Conservation (phyloP, 1,284 basidiomycete species). For the Tilletia setariae region DNA sequence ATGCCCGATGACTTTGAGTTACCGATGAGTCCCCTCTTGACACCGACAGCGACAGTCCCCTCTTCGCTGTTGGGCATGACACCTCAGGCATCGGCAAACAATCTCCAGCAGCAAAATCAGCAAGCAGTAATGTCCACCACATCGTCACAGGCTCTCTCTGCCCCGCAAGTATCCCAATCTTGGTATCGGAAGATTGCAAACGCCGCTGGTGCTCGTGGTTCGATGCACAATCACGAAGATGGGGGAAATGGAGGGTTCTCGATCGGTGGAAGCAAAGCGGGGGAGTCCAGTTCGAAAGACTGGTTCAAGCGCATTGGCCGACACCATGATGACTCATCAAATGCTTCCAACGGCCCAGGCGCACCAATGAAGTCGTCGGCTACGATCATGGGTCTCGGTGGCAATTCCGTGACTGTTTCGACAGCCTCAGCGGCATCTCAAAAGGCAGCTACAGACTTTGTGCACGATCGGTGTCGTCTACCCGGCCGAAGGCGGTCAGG, state of each 20-base stretch:
- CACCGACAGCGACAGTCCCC: not conserved
- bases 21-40: slow-evolving; percentile 8
- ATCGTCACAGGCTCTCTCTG: not conserved
- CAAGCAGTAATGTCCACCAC: no score
- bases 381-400: no score
- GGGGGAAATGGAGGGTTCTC: not conserved
- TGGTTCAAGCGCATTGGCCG: slow-evolving; percentile 14
- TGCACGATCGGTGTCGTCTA: slow-evolving; percentile 7
- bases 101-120: not conserved
- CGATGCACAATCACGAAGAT: not conserved
- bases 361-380: no score
- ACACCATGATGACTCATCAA: not conserved
- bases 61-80: not conserved
- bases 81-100: not conserved
- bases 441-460: not conserved
- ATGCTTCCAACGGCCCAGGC: not conserved
- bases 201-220: not conserved
- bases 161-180: not conserved
- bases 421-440: not conserved
- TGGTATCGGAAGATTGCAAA: slow-evolving; percentile 16
- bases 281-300: not conserved
- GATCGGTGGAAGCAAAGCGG: not conserved
- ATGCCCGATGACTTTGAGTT: slow-evolving; percentile 12
- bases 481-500: slow-evolving; percentile 8
- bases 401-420: not conserved